Percentiles rank a stretch among this genome's conserved stretches.
phyloP scores from a whole-genome alignment of 1,284 basidiomycete species.

The Apiotrichum laibachii region DNA sequence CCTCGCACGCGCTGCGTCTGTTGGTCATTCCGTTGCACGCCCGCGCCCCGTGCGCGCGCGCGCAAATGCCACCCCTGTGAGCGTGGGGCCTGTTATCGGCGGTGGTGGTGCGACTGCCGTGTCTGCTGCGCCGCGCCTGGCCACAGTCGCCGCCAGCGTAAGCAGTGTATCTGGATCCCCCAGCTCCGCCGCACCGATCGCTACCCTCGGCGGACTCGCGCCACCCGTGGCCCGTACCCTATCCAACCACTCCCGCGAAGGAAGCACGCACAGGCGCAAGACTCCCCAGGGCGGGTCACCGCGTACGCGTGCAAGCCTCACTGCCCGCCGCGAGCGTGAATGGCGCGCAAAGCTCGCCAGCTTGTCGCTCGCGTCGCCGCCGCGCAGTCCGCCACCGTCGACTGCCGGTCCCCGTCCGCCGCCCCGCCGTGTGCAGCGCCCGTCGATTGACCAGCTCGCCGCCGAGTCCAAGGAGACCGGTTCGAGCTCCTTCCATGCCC shows the following conservation, averaged over 20 bases:
- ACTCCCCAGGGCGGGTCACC: not conserved
- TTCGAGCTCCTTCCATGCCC: not conserved
- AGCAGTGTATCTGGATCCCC: not conserved
- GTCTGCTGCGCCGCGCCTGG: not conserved
- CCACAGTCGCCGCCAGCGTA: not conserved
- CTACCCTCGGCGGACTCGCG: not conserved
- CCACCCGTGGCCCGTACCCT: not conserved
- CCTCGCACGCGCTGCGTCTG: constrained; percentile 1
- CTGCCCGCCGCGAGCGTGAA: constrained; percentile 30
- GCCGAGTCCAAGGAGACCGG: not conserved
- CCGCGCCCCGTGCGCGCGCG: constrained; percentile 2
- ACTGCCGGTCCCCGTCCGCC: constrained; percentile 9
- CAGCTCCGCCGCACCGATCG: not conserved
- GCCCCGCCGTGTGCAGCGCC: constrained; percentile 6
- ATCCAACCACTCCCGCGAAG: not conserved
- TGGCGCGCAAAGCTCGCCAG: constrained; percentile 40
- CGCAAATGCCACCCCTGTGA: not conserved
- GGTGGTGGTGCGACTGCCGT: not conserved
- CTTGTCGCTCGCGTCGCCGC: constrained; percentile 11
- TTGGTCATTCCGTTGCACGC: not conserved
- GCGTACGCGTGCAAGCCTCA: constrained; percentile 1
- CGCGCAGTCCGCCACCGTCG: not conserved
- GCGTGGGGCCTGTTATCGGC: not conserved
- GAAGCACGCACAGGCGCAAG: not conserved
- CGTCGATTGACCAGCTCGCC: not conserved